Evolutionary conservation across 768 basidiomycete species (phyloP).

Genomic region (Collybiopsis luxurians): DNA sequence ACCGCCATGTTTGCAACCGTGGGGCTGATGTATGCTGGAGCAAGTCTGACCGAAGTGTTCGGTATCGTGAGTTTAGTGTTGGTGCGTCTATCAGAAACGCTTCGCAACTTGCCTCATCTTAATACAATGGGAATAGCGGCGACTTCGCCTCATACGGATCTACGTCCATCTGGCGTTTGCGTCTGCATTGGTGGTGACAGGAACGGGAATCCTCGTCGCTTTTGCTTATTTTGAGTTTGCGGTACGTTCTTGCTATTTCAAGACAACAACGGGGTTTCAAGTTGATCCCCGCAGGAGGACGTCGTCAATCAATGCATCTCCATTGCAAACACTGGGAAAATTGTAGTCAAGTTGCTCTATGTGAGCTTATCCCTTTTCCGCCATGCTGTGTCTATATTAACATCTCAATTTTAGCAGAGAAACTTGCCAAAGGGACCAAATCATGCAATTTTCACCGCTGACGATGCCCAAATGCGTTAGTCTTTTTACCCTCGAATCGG

Average conservation of each 20-base stretch:
- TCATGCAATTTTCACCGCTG: conserved; percentile 1
- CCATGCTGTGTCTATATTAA: background rate
- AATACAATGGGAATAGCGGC: conserved; percentile 16
- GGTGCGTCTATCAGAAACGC: conserved; percentile 30
- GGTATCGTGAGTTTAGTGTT: conserved; percentile 6
- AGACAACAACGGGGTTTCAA: background rate
- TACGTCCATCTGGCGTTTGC: conserved; percentile 24
- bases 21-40: background rate
- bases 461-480: conserved; percentile 34
- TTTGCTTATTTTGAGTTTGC: conserved; percentile 37
- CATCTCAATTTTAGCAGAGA: background rate
- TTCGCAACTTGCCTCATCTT: conserved; percentile 11
- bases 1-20: conserved; percentile 2
- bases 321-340: background rate
- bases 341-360: conserved; percentile 3
- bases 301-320: conserved; percentile 7
- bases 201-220: conserved; percentile 32
- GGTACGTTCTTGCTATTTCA: conserved; percentile 22
- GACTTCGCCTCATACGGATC: conserved; percentile 20
- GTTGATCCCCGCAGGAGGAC: background rate
- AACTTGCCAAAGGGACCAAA: background rate
- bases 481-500: background rate
- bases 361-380: background rate
- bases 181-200: conserved; percentile 32
- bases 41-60: conserved; percentile 1